Base-by-base conservation (phyloP, 495 filamentous ascomycete genomes). In the Ramalina intermedia region DNA sequence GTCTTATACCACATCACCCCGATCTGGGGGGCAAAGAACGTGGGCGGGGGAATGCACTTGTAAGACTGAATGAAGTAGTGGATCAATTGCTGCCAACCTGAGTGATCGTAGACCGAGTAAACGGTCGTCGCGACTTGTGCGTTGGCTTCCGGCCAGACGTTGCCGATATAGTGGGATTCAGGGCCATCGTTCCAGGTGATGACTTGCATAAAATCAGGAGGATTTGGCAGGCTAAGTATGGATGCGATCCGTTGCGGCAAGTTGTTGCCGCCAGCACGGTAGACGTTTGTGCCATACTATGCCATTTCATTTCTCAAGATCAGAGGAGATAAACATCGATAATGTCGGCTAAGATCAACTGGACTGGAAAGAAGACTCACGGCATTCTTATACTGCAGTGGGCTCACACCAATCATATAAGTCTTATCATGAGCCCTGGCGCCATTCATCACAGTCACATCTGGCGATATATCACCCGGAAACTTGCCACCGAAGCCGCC, bases 151-250 rank as follows among this genome's bases (percentile, higher is more conserved):
- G 48, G 41, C 56, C 60, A 62, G 20, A 67, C 48, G 20, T 68
- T 66, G 1, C 69, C 69, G 21, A 71, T 62, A 54, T 73, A 72
- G 50, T 71, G 68, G 47, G 59, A 61, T 49, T 72, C 69, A 37
- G 66, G 66, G 6, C 61, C 67, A 49, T 73, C 68, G 33, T 65
- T 62, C 62, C 62, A 65, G 43, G 62, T 65, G 33, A 65, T 57
- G 2, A 63, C 50, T 37, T 65, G 57, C 3, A 58, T 55, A 37
- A 62, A 55, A 18, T 63, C 59, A 12, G 61, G 55, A 38, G 51
- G 38, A n/a, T 39, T 37, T 13, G 47, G n/a, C 24, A 61, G 40
- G 14, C 43, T 8, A 0, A 64, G 49, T 18, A 62, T 59, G 24
- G 63, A 58, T n/a, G 37, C 24, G 57, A 64, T 61, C 35, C 62